Conservation (phyloP, 148 eudicot genomes). For the Camellia lanceoleosa region DNA sequence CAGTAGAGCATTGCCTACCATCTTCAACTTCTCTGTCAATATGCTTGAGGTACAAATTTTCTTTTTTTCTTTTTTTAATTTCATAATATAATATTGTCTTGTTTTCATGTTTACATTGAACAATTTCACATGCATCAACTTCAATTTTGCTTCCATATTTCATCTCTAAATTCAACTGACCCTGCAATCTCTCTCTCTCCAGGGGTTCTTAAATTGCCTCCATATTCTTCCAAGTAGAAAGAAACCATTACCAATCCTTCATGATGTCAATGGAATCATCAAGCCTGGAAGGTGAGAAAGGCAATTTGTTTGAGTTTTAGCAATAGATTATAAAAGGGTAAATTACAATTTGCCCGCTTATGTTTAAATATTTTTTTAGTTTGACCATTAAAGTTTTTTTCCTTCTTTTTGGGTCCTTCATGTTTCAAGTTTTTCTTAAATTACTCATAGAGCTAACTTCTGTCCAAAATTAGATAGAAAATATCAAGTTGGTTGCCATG, state of each 20-base stretch:
- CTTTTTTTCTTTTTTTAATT: no score
- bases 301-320: no score
- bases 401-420: no score
- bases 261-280: slow-evolving; percentile 44
- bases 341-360: neutral
- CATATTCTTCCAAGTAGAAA: slow-evolving; percentile 36
- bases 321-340: neutral
- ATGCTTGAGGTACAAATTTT: slow-evolving; percentile 32
- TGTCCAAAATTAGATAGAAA: no score
- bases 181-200: neutral
- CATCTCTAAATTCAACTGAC: neutral
- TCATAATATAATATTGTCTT: no score
- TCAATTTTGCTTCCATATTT: neutral
- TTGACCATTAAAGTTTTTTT: no score
- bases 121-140: neutral
- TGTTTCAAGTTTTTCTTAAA: no score
- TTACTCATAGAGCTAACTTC: no score
- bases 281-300: slow-evolving; percentile 32
- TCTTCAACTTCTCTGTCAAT: slow-evolving; percentile 32
- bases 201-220: slow-evolving; percentile 34
- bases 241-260: slow-evolving; percentile 31
- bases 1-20: slow-evolving; percentile 44
- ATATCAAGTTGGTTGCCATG: no score
- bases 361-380: neutral
- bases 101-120: no score